These are phyloP conservation scores for Zygosaccharomyces sapae DNA, from an alignment of 1,139 yeast genomes.

Conservation along the genomic window DNA sequence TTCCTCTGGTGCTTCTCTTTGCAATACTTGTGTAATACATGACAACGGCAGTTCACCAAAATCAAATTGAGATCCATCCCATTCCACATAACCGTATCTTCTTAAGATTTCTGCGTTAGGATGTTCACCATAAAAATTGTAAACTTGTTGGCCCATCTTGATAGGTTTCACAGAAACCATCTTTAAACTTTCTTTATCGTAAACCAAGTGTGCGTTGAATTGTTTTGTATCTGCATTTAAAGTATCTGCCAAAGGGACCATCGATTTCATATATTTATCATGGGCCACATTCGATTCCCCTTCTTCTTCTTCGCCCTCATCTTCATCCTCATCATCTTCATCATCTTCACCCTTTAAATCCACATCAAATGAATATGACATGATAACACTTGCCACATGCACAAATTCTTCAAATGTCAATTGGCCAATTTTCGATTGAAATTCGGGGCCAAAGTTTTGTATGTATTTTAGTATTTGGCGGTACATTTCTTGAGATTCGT, in stretches of 20 bases:
- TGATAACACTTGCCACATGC: conserved; percentile 62
- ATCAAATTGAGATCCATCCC: conserved; percentile 68
- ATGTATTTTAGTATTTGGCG: conserved; percentile 24
- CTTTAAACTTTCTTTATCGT: conserved; percentile 47
- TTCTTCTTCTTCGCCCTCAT: conserved; percentile 33
- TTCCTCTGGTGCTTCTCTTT: conserved; percentile 23
- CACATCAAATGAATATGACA: conserved; percentile 69
- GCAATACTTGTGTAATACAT: conserved; percentile 36
- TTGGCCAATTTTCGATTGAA: conserved; percentile 21
- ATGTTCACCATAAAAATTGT: conserved; percentile 84
- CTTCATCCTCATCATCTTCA: conserved; percentile 26
- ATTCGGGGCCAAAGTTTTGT: conserved; percentile 11
- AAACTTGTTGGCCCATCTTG: conserved; percentile 64
- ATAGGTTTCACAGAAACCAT: conserved; percentile 69
- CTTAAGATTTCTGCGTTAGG: conserved; percentile 86
- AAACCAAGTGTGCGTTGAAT: conserved; percentile 70
- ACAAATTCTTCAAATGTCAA: conserved; percentile 58
- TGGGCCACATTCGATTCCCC: conserved; percentile 39
- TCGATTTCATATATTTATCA: conserved; percentile 61
- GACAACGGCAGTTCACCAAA: conserved; percentile 67
- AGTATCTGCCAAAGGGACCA: conserved; percentile 92
- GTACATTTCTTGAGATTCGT: conserved; percentile 61
- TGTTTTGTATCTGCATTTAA: conserved; percentile 77
- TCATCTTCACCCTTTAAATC: conserved; percentile 36
- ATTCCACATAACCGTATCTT: conserved; percentile 86